Conservation (phyloP, 345 rosid species). For the Murraya paniculata region DNA sequence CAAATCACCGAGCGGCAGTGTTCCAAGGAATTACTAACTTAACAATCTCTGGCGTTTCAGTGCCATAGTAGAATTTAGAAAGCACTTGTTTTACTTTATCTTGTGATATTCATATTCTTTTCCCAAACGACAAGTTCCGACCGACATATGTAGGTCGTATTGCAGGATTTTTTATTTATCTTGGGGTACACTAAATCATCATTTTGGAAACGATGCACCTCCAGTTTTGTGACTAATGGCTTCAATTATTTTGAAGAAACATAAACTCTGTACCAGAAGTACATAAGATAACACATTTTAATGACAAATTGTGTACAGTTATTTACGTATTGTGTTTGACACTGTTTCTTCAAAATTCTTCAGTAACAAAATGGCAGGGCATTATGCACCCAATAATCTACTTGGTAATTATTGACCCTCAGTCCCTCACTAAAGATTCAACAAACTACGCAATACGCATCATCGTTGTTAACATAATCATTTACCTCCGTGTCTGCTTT, state of each 20-base stretch:
- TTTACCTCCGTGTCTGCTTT: not conserved
- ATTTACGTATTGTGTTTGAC: not conserved
- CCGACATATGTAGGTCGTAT: not conserved
- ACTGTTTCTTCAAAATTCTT: not conserved
- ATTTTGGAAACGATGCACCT: not conserved
- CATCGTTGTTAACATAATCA: not conserved
- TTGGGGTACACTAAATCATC: not conserved
- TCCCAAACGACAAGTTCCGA: constrained; percentile 3
- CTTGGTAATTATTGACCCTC: not conserved
- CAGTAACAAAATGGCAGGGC: not conserved
- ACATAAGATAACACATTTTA: too few relatives aligned
- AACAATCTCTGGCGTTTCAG: not conserved
- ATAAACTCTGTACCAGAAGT: too few relatives aligned
- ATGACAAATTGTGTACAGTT: not conserved
- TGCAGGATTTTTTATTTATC: not conserved
- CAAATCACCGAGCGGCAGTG: not conserved
- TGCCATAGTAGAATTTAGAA: not conserved
- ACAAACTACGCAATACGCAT: not conserved
- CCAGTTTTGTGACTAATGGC: too few relatives aligned
- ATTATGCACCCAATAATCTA: not conserved
- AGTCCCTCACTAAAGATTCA: not conserved
- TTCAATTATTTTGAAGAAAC: too few relatives aligned
- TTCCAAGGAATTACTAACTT: not conserved
- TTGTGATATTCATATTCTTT: constrained; percentile 18
- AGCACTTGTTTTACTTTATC: not conserved